Evolutionary conservation across 2,329 filamentous ascomycete species (phyloP), one percentile per base, ranked within the genome.

Genomic region (Ophiosphaerella herpotricha): DNA sequence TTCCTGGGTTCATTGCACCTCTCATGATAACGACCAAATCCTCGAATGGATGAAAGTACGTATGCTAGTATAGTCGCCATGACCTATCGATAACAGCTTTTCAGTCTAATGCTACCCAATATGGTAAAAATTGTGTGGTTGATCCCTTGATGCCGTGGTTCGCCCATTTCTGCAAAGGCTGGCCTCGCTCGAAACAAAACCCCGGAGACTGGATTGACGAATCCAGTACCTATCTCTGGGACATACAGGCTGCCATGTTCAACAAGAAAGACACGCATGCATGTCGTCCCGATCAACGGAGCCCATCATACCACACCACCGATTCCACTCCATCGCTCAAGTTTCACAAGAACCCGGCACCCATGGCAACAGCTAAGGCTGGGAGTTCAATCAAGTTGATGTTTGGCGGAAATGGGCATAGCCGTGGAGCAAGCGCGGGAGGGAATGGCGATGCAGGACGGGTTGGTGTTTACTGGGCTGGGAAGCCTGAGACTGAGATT

Each of bases 361-460:
- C 51, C 1, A 66, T 65, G 60, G 57, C 57, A 1, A 58, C 49
- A 1, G 48, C 60, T 1, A 41, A 21, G 5, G 50, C 63, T 1
- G 63, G 63, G 3, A 42, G 45, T 1, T 45, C 29, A 1, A 58
- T 67, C 26, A 60, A 55, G 18, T 54, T 66, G 18, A 59, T 64
- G 59, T 66, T 61, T 14, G 64, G 64, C 9, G 64, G 64, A 14
- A 67, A 67, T 13, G 64, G 64, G 4, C 63, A 67, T 38, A 49
- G 50, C 0, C 60, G 64, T n/a, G 64, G 64, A 7, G 42, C 49
- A 14, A 63, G 57, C 16, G 60, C 55, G 4, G 56, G 54, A 3
- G 53, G 39, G 24, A 53, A 53, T 8, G 60, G 63, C 6, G 39
- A 64, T 23, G 42, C 55, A 0, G 57, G 60, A 0, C 35, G 31